Evolutionary conservation across 2,329 filamentous ascomycete species (phyloP), one percentile per base, ranked within the genome.

Genomic region (Tolypocladium ophioglossoides): DNA sequence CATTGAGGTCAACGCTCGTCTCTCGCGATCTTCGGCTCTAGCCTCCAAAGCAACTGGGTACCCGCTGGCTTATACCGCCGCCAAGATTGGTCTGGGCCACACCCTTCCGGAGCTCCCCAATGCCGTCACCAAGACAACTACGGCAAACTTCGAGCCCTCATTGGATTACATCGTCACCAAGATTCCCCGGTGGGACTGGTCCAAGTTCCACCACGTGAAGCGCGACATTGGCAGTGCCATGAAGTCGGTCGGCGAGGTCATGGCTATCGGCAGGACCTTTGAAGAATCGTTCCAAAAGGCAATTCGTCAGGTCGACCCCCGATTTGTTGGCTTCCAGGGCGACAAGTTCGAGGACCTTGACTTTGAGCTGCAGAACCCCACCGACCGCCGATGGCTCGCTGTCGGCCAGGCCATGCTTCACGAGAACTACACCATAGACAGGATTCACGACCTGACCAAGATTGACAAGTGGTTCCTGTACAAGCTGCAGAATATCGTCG

Each of bases 401-500:
- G 91, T 99, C 67, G 92, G 94, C 48, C 91, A 97, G 74, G 94
- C 94, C 61, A 95, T 99, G 90, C 84, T 96, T 61, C 91, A 97
- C 77, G 91, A 96, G 75, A 87, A 87, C 72, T 99, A 99, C 78
- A 84, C 89, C 2, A 91, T 96, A 49, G 92, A 99, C 60, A 85
- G 82, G 70, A 80, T 99, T 18, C 91, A 97, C 68, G 90, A 96
- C 8, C 77, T 99, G 63, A 95, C 88, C 74, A 96, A 96, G 80
- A 99, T 99, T 65, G 94, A 97, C 77, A 96, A 95, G 75, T 97
- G 94, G 94, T 99, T 99, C 80, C 76, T 99, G 64, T 84, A 96
- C 84, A 97, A 99, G 82, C 84, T 99, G 52, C 86, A 96, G 75
- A 97, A 97, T 77, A 89, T 99, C 65, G 94, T 96, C 52, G 83